Evolutionary conservation across 371 early-diverging fungal genomes (phyloP).

Genomic region (Mucor circinelloides): DNA sequence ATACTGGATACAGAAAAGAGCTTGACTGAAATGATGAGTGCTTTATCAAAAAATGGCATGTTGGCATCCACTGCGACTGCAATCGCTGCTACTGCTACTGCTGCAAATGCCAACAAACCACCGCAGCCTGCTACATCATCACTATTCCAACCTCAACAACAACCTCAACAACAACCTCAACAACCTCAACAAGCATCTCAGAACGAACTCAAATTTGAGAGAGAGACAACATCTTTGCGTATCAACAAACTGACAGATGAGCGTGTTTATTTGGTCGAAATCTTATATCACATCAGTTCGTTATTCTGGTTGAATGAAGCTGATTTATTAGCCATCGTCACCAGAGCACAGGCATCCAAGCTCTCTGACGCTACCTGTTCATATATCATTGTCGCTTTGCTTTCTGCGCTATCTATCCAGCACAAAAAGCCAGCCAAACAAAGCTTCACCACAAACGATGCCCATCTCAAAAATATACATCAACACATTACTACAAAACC

Average conservation of each 20-base stretch:
- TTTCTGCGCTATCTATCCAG: slow-evolving; percentile 17
- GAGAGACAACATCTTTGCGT: slow-evolving; percentile 2
- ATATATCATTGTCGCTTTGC: slow-evolving; percentile 17
- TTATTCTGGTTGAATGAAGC: slow-evolving; percentile 19
- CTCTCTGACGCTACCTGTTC: slow-evolving; percentile 18
- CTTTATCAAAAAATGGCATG: slow-evolving; percentile 12
- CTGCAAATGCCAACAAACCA: background rate
- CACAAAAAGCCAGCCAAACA: background rate
- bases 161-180: slow-evolving; percentile 9
- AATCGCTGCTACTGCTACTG: background rate
- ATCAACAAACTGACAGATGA: slow-evolving; percentile 23
- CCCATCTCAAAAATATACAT: slow-evolving; percentile 16
- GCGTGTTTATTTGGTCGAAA: slow-evolving; percentile 18
- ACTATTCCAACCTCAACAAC: slow-evolving; percentile 9
- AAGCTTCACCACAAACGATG: background rate
- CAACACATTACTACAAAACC: slow-evolving; percentile 4
- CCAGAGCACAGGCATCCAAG: slow-evolving; percentile 5
- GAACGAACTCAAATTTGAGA: background rate
- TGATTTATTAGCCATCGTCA: slow-evolving; percentile 16
- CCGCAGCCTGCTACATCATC: background rate
- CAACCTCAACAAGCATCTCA: background rate
- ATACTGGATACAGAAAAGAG: background rate
- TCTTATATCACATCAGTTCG: slow-evolving; percentile 25
- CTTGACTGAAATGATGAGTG: slow-evolving; percentile 14
- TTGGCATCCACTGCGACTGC: background rate